These are phyloP conservation scores for Candida namnaoensis DNA, from an alignment of 805 yeast genomes.

Conservation along the genomic window DNA sequence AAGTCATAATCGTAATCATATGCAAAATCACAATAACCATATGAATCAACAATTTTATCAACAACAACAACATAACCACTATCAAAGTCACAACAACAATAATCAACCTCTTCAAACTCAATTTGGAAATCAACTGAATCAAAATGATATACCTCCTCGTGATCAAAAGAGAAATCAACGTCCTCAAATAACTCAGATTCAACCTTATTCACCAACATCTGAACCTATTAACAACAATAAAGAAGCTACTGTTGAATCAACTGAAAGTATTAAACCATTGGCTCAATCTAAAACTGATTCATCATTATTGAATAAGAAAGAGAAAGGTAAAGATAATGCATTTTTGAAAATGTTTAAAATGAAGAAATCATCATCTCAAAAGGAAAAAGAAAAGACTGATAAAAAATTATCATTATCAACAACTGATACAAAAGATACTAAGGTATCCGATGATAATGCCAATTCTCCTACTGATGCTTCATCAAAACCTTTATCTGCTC, in stretches of 20 bases:
- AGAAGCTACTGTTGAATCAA: too few species aligned
- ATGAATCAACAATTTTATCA: background rate
- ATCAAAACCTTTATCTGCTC: background rate
- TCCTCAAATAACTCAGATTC: background rate
- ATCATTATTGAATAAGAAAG: background rate
- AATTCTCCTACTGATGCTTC: background rate
- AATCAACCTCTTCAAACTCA: background rate
- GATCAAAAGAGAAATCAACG: too few species aligned
- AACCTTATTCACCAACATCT: background rate
- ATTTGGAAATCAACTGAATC: background rate
- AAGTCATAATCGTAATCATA: conserved; percentile 3
- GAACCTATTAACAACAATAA: background rate
- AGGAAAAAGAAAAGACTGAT: background rate
- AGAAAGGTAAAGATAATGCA: conserved; percentile 15
- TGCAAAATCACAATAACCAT: conserved; percentile 2
- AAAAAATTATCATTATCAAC: background rate
- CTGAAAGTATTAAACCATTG: too few species aligned
- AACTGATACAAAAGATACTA: background rate
- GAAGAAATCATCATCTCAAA: conserved; percentile 10
- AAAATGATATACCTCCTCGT: background rate
- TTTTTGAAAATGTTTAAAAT: conserved; percentile 17
- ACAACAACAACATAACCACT: background rate
- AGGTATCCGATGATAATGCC: too few species aligned
- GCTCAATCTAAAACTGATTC: too few species aligned
- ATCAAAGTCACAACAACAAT: background rate